These are phyloP conservation scores for Diaporthe longicolla DNA, from an alignment of 2,329 filamentous ascomycete genomes.

Conservation along the genomic window DNA sequence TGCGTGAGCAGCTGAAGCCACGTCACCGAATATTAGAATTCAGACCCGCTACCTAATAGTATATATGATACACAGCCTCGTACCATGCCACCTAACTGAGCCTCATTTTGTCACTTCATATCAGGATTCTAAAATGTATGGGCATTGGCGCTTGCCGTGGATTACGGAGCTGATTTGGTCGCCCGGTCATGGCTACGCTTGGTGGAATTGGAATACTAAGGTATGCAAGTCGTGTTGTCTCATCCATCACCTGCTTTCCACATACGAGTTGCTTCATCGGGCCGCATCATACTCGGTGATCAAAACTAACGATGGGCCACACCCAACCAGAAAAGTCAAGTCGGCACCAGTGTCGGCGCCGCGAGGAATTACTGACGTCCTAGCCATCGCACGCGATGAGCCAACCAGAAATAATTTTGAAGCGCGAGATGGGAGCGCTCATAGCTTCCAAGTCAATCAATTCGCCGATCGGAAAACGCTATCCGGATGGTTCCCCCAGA, in stretches of 20 bases:
- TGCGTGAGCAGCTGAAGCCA: no score
- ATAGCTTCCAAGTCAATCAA: background rate
- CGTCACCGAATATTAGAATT: background rate
- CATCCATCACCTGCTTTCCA: background rate
- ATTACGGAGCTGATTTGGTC: background rate
- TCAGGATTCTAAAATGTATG: background rate
- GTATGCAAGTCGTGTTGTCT: background rate
- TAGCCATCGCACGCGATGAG: background rate
- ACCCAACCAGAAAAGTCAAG: background rate
- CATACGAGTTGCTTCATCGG: background rate
- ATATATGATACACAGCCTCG: background rate
- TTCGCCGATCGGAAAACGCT: background rate
- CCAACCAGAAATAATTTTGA: background rate
- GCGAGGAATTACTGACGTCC: no score
- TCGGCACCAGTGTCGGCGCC: no score
- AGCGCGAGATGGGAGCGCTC: background rate
- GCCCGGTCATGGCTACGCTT: background rate
- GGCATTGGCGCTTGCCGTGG: background rate
- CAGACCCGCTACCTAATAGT: background rate
- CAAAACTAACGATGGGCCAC: background rate
- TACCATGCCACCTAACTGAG: no score
- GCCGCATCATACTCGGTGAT: background rate
- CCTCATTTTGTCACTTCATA: background rate
- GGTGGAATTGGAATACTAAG: background rate
- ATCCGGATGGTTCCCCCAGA: conserved; percentile 13